Percentiles rank a stretch among this genome's conserved stretches.
These are phyloP conservation scores for Collybia nuda DNA, from an alignment of 768 basidiomycete species.

Conservation along the genomic window DNA sequence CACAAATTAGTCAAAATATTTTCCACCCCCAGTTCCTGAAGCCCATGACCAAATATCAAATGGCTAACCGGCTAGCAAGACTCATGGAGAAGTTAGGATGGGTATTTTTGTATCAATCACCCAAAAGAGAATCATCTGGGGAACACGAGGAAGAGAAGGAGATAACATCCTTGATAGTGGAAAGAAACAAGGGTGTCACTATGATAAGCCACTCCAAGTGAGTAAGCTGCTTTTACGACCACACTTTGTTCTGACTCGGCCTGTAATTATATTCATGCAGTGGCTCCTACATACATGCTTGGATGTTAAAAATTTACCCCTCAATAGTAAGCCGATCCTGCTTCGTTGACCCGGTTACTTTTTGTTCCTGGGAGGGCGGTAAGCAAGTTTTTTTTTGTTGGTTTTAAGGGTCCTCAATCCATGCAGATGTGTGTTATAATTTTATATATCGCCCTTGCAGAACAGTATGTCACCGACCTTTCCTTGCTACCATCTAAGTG, in stretches of 20 bases:
- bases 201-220: slow-evolving; percentile 90
- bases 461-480: slow-evolving; percentile 44
- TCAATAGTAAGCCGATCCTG: slow-evolving; percentile 72
- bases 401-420: not conserved
- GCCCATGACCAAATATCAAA: slow-evolving; percentile 66
- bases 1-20: slow-evolving; percentile 83
- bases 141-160: slow-evolving; percentile 21
- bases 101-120: slow-evolving; percentile 32
- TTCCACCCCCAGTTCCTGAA: slow-evolving; percentile 73
- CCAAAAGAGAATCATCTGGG: slow-evolving; percentile 16
- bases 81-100: slow-evolving; percentile 67
- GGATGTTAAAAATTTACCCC: slow-evolving; percentile 83
- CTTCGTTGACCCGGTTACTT: slow-evolving; percentile 89
- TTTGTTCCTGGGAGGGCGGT: slow-evolving; percentile 96
- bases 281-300: slow-evolving; percentile 83
- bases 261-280: slow-evolving; percentile 27
- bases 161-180: slow-evolving; percentile 13
- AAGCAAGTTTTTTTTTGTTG: slow-evolving; percentile 15
- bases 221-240: slow-evolving; percentile 17
- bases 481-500: too few relatives aligned
- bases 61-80: slow-evolving; percentile 52
- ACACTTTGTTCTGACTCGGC: not conserved
- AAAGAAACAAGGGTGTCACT: slow-evolving; percentile 56
- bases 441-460: slow-evolving; percentile 76
- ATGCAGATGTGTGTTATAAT: slow-evolving; percentile 83